These are phyloP conservation scores for Globisporangium echinulatum DNA, from an alignment of 352 stramenopile species.

Conservation along the genomic window DNA sequence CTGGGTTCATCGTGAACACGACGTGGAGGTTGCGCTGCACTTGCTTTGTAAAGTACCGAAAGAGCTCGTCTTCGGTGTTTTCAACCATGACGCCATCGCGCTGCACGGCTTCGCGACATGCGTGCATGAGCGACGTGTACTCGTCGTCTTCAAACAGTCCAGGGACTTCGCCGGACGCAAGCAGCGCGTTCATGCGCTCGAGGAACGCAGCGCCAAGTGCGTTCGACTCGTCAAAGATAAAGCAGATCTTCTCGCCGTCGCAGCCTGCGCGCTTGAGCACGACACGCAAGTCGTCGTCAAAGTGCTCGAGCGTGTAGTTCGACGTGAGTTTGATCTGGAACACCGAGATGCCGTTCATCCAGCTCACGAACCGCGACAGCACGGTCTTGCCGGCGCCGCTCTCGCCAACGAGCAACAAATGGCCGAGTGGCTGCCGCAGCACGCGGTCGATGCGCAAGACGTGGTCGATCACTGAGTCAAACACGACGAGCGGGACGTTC, in stretches of 20 bases:
- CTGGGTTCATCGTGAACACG: slow-evolving; percentile 99
- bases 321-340: slow-evolving; percentile 99
- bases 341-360: slow-evolving; percentile 99
- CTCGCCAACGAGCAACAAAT: slow-evolving; percentile 98
- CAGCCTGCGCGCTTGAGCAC: slow-evolving; percentile 97
- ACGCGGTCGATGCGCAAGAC: slow-evolving; percentile 98
- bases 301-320: slow-evolving; percentile 98
- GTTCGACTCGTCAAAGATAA: slow-evolving; percentile 99
- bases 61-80: slow-evolving; percentile 94
- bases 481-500: slow-evolving; percentile 99
- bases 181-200: slow-evolving; percentile 99
- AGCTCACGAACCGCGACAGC: slow-evolving; percentile 98
- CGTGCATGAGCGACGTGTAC: slow-evolving; percentile 95
- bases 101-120: slow-evolving; percentile 92
- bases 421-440: slow-evolving; percentile 96
- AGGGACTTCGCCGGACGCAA: slow-evolving; percentile 99
- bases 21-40: slow-evolving; percentile 99
- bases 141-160: slow-evolving; percentile 99
- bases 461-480: slow-evolving; percentile 99
- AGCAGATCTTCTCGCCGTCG: slow-evolving; percentile 98
- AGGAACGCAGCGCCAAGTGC: slow-evolving; percentile 97
- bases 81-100: slow-evolving; percentile 85
- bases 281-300: slow-evolving; percentile 98
- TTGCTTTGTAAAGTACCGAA: slow-evolving; percentile 95
- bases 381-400: slow-evolving; percentile 99